These are phyloP conservation scores for Gonapodya prolifera DNA, from an alignment of 192 early-diverging fungal genomes.

Conservation along the genomic window DNA sequence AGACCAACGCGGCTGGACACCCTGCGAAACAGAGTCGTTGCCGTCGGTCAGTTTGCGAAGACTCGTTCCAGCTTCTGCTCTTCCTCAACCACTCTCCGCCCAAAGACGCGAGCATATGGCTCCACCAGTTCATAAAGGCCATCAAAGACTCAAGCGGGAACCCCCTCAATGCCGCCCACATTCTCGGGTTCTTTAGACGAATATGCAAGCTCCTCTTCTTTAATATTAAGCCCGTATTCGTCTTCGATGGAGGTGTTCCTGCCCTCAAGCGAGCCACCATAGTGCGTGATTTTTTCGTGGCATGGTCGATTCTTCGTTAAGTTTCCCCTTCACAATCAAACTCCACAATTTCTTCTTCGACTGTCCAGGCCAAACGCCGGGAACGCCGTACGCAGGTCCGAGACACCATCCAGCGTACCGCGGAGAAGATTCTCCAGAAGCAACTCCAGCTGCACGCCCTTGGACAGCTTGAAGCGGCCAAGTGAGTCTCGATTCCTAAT, in stretches of 20 bases:
- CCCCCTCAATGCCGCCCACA: constrained; percentile 64
- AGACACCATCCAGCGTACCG: constrained; percentile 54
- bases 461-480: constrained; percentile 9
- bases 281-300: constrained; percentile 23
- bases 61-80: not conserved
- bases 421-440: constrained; percentile 66
- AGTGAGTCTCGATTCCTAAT: too few relatives aligned
- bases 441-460: constrained; percentile 65
- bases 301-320: not conserved
- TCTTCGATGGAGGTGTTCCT: constrained; percentile 90
- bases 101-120: constrained; percentile 78
- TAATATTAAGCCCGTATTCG: constrained; percentile 86
- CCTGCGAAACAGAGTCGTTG: constrained; percentile 59
- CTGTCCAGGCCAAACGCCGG: constrained; percentile 31
- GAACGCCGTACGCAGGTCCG: constrained; percentile 17
- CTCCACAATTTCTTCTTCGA: not conserved
- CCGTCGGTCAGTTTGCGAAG: constrained; percentile 46
- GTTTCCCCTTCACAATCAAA: not conserved
- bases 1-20: constrained; percentile 69
- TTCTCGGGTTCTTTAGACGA: constrained; percentile 85
- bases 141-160: constrained; percentile 85
- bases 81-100: not conserved
- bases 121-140: constrained; percentile 91
- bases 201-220: constrained; percentile 88
- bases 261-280: constrained; percentile 66